Evolutionary conservation across 2,329 filamentous ascomycete species (phyloP), one percentile per base, ranked within the genome.

Genomic region (Teratosphaeria viscida): DNA sequence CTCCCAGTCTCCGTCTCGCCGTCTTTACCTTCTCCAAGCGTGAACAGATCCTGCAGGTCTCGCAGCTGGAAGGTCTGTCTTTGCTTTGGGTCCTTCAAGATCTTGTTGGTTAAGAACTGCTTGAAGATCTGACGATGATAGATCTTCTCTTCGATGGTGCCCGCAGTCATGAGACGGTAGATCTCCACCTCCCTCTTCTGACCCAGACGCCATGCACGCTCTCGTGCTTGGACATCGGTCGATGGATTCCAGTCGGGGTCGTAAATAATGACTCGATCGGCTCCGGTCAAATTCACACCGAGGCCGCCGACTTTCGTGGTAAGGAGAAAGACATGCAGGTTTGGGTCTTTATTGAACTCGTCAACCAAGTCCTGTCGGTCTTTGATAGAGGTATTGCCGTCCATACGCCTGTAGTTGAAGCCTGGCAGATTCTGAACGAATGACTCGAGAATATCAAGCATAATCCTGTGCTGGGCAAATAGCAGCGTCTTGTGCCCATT

Each of bases 211-310:
- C 94, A 99, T 5, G 95, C 94, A 68, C 94, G 84, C 74, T 99
- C 94, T 55, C 94, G 86, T 16, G 94, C 94, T 75, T 99, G 94
- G 29, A 96, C 81, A 70, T 99, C 94, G 0, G 92, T 97, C 0
- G 92, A 96, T 1, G 92, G 94, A 68, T 97, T 97, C 94, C 94
- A 99, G 71, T 99, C 94, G 0, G 94, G 95, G 69, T 99, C 95
- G 70, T 94, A 99, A 58, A 99, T 97, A 70, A 99, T 96, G 64
- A 99, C 92, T 37, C 94, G 85, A 71, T 96, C 90, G 5, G 94
- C 94, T 7, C 94, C 94, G 0, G 94, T 99, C 26, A 99, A 78
- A 66, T 99, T 99, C 54, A 96, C 88, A 5, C 94, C 94, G 14
- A 99, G 78, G 0, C 94, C 94, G 54, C 94, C 94, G 19, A 96